Evolutionary conservation across 176 grass and related monocot species (phyloP), one percentile per base, ranked within the genome.

Genomic region (Poa pratensis): DNA sequence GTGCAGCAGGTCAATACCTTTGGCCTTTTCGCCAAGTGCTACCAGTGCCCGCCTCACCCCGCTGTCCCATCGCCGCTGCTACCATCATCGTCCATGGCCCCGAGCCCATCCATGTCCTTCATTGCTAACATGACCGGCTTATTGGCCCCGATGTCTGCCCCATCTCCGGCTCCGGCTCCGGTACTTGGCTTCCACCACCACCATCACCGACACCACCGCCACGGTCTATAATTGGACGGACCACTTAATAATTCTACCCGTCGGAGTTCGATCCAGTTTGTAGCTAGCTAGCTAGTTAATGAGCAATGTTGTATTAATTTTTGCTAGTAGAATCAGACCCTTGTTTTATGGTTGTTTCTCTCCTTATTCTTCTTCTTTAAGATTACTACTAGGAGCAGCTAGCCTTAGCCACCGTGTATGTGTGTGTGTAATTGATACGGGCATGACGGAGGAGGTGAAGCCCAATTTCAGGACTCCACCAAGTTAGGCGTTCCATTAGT

Each of bases 1-100:
- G 69, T 98, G 53, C 91, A 72, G 76, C 96, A 98, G 68, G 89
- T 98, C 27, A 64, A 89, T 86, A 79, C 89, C 1, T 97, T 97
- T 27, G 95, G 95, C 35, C 90, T 97, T 52, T 97, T 97, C 85
- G 90, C 95, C 67, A 97, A 97, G 76, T 97, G 95, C 76, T 97
- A 97, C 65, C 95, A 97, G 49, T 97, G 95, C 79, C 95, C 92
- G 9, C 92, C 90, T 5, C 83, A 55, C 34, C 80, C 32, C 0
- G 51, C 74, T 4, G 23, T 32, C 46, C 32, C 52, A 9, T 17
- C 54, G n/a, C 52, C 76, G 2, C 75, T 73, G 7, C 1, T 80
- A 0, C 43, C 92, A 1, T 52, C 79, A 8, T 17, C 69, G 16
- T 26, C 52, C 4, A 0, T 86, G 23, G 81, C 87, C 10, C 40